Base-by-base conservation (phyloP, 257 asterid species). In the Solanum etuberosum region DNA sequence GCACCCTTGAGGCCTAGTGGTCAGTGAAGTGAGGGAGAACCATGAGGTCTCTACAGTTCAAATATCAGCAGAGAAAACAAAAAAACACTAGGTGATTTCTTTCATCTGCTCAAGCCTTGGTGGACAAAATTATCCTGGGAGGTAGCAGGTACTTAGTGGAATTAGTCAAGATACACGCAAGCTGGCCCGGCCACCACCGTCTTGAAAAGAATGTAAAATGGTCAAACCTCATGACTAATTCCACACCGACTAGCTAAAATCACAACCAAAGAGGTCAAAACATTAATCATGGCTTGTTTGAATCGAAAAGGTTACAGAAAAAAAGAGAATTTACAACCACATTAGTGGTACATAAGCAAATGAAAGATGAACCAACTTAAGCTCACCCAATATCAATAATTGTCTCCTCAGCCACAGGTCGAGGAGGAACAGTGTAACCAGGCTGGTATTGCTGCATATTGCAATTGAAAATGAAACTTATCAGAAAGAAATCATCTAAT, bases 351-450 rank as follows among this genome's bases (percentile, higher is more conserved):
- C 11, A 27, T 18, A 46, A 81, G 37, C 3, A 84, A 32, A 84
- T 15, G 42, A 61, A 84, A 87, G 83, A 86, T 40, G 81, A 72
- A 72, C 29, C 35, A 70, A 85, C 61, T 20, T 46, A 89, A 38
- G 9, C 90, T 92, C 91, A 96, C 99, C 99, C 99, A 54, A 97
- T 94, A 93, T 96, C 99, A 59, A 97, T 93, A 83, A 93, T 86
- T 68, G 99, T 93, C 89, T 97, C 99, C 65, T 92, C 98, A 4
- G 96, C 87, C 83, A 91, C 95, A 76, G 98, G 94, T 18, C 95
- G 94, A 74, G 98, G 98, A 87, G 95, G 89, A 76, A 98, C 95
- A 83, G 96, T 95, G 89, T 97, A 97, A 86, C 98, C 98, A 90
- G 98, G 92, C 81, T 94, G 95, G 91, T 97, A 97, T 84, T 90